Evolutionary conservation across 805 yeast species (phyloP).

Genomic region (Lipomyces starkeyi): DNA sequence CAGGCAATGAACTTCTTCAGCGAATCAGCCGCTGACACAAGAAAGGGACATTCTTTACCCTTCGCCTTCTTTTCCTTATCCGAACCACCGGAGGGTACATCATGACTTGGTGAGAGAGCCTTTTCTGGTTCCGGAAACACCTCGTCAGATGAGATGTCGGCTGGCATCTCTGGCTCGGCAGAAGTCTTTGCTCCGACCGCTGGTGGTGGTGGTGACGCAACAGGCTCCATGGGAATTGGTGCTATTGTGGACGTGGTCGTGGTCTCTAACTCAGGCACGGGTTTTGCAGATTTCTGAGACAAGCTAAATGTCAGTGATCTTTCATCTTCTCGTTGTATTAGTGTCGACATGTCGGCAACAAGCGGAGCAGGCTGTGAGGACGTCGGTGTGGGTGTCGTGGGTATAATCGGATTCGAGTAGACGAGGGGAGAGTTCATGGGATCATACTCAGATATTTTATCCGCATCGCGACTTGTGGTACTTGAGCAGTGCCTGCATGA

Average conservation of each 20-base stretch:
- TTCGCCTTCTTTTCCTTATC: slow-evolving; percentile 13
- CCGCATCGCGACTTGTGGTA: background rate
- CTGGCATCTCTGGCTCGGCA: slow-evolving; percentile 2
- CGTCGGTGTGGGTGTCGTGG: background rate
- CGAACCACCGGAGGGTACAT: slow-evolving; percentile 11
- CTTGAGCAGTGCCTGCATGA: background rate
- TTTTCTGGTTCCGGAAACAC: slow-evolving; percentile 21
- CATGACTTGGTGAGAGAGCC: slow-evolving; percentile 12
- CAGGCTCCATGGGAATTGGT: background rate
- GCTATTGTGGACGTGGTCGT: slow-evolving; percentile 7
- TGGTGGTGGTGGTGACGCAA: slow-evolving; percentile 2
- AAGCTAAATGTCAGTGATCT: background rate
- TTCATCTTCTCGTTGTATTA: background rate
- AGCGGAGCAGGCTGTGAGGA: background rate
- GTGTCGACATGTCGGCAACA: background rate
- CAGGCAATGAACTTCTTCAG: slow-evolving; percentile 16
- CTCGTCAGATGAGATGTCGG: background rate
- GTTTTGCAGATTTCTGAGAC: slow-evolving; percentile 30
- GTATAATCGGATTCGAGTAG: background rate
- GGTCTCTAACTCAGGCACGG: slow-evolving; percentile 21
- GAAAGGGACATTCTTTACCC: background rate
- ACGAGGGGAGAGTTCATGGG: background rate
- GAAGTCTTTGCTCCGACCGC: background rate
- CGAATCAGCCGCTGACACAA: slow-evolving; percentile 15
- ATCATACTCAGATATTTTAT: background rate